Base-by-base conservation (phyloP, 139 green algal genomes). In the Volvox africanus region DNA sequence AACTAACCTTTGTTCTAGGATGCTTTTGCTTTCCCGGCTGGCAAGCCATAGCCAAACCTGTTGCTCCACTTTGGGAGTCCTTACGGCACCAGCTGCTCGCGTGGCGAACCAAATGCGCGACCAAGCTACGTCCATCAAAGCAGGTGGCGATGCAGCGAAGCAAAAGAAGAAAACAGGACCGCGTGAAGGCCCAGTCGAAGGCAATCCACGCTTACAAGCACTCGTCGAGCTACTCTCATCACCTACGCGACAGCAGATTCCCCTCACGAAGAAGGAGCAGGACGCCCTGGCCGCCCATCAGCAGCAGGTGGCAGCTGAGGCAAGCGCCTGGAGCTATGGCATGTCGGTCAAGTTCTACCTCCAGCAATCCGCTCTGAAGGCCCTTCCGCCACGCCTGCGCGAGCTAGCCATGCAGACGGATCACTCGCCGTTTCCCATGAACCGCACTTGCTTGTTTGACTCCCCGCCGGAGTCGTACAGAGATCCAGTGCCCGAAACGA, bases 261-360 rank as follows among this genome's bases (percentile, higher is more conserved):
- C 80, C 69, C 44, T 86, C 26, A 75, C 76, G 14, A 20, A n/a
- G 2, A 50, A 44, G 18, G 73, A 90, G 32, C 65, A 87, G 73
- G 65, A 37, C 24, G n/a, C 44, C 14, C 1, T 28, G 21, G 76
- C 61, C 0, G 83, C 76, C 22, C 21, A 82, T 44, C 12, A 67
- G 18, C 22, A 32, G 2, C 5, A 19, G 33, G 50, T 18, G 13
- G 24, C n/a, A 20, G 35, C 36, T 0, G 82, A 87, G 62, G 24
- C 33, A 26, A 32, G 55, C 19, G 84, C 76, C 9, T 91, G 83
- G 84, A 21, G 30, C 12, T 30, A 80, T 35, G 82, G 91, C 75
- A 88, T 93, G 90, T 24, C 0, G 13, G 55, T 83, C 22, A 93
- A 93, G 90, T 71, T 82, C 61, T 65, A 82, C 33, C 90, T 93